Base-by-base conservation (phyloP, 2,329 filamentous ascomycete genomes). In the Botrytis galanthina region DNA sequence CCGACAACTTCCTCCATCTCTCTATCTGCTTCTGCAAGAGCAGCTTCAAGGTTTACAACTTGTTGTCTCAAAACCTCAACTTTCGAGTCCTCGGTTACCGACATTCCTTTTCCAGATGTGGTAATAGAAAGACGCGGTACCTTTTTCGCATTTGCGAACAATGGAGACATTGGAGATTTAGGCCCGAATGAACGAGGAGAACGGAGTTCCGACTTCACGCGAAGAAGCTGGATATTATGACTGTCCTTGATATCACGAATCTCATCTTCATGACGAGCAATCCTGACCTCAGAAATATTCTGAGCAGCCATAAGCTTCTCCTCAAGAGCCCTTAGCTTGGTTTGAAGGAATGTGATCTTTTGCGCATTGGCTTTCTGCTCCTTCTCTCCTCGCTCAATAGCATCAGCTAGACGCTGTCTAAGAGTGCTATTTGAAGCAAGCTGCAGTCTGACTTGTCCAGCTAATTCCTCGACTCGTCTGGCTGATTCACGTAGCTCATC, bases 1-100 rank as follows among this genome's bases (percentile, higher is more conserved):
- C 90, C 86, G 12, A 97, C 92, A 12, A 96, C 93, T 82, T 93
- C 90, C 80, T 93, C 90, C 92, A 96, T 95, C 83, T 95, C 93
- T 68, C 85, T 84, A 79, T 96, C 93, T 26, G 93, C 92, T 76
- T 93, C 89, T 8, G 87, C 83, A 20, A 97, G 86, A 26, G 95
- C 92, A 78, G 89, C 91, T 84, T 99, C 96, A 4, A 99, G 89
- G 83, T 97, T 94, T 73, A 89, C 85, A 12, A 98, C 93, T 75
- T 92, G 90, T 74, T 89, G 88, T 81, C 94, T 92, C 48, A 99
- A 89, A 74, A 88, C 86, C 75, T 92, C 89, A 70, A 95, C 90
- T 84, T 93, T 90, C 20, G 90, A 86, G 69, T 92, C 92, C 77
- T 96, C 91, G 20, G 90, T 87, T 71, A 91, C 91, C 70, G 87